Evolutionary conservation across 768 basidiomycete species (phyloP), one percentile per base, ranked within the genome.

Genomic region (Gymnopilus junonius): DNA sequence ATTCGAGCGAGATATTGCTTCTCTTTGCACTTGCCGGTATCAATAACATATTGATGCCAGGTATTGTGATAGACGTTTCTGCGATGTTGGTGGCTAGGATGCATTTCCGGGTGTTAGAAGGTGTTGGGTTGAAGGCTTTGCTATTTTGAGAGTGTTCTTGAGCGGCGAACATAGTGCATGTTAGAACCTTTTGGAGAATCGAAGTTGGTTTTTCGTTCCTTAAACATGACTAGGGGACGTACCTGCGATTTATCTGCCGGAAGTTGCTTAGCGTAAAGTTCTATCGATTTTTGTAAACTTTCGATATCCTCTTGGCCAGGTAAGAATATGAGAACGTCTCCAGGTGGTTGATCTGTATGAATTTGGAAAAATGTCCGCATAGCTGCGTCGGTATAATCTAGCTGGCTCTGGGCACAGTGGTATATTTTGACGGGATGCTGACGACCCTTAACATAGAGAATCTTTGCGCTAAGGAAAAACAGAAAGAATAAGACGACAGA

Each of bases 301-400:
- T 99, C 97, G 63, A 99, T 99, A 67, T 99, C 97, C 70, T 99
- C 97, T 72, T 98, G 96, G 6, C 97, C 94, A 67, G 96, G 95
- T 43, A 99, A 83, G 78, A 99, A 99, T 64, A 99, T 90, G 25
- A 99, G 83, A 15, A 99, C 88, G 71, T 97, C 95, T 8, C 97
- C 97, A 15, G 85, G 83, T 2, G 89, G 87, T 65, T 86, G 85
- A 65, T 90, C 87, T 20, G 85, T 81, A 71, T 98, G 97, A 62
- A 99, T 91, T 74, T 97, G 93, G 77, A 96, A 97, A 75, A 98
- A 94, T 1, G 94, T 94, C 63, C 94, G 89, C 74, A 97, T 80
- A 11, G 95, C 93, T 10, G 95, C 87, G 63, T 97, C 94, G 50
- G 92, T 77, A 69, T 95, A 98, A 76, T 99, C 95, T 37, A 82